phyloP scores from a whole-genome alignment of 2,329 filamentous ascomycete species.

The Mariannaea sp. region DNA sequence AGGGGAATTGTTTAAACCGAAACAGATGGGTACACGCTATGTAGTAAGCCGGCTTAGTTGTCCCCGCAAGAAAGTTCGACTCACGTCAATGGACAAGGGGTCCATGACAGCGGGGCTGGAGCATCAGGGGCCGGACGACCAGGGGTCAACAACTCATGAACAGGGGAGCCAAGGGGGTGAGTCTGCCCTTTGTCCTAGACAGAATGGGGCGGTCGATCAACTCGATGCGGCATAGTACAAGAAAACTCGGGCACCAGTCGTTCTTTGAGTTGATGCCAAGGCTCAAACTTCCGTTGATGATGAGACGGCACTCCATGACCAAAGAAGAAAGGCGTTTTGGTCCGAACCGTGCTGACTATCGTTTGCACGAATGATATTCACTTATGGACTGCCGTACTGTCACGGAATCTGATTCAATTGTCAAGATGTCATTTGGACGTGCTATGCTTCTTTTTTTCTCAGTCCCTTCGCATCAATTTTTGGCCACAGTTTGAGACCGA shows the following conservation, averaged over 20 bases:
- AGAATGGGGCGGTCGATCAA: conserved; percentile 27
- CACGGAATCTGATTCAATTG: conserved; percentile 16
- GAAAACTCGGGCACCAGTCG: conserved; percentile 32
- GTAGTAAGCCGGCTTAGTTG: conserved; percentile 14
- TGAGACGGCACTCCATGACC: conserved; percentile 28
- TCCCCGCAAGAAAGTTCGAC: conserved; percentile 25
- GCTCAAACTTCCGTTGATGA: conserved; percentile 23
- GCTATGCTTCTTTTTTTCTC: conserved; percentile 6
- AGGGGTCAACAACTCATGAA: conserved; percentile 13
- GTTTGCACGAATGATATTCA: too few relatives aligned
- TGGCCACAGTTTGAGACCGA: conserved; percentile 21
- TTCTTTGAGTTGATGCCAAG: conserved; percentile 30
- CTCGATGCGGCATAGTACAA: conserved; percentile 32
- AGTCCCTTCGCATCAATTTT: background rate
- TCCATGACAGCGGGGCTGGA: conserved; percentile 18
- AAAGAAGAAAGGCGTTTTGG: conserved; percentile 23
- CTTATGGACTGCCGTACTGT: conserved; percentile 5
- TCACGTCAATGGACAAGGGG: conserved; percentile 21
- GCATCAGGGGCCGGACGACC: conserved; percentile 30
- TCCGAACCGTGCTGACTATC: too few relatives aligned
- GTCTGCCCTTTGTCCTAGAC: conserved; percentile 16
- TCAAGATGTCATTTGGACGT: conserved; percentile 1
- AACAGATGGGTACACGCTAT: conserved; percentile 9
- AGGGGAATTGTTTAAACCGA: conserved; percentile 16
- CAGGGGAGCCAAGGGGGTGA: conserved; percentile 24